phyloP scores from a whole-genome alignment of 371 early-diverging fungal species.

The Mortierella sp. region DNA sequence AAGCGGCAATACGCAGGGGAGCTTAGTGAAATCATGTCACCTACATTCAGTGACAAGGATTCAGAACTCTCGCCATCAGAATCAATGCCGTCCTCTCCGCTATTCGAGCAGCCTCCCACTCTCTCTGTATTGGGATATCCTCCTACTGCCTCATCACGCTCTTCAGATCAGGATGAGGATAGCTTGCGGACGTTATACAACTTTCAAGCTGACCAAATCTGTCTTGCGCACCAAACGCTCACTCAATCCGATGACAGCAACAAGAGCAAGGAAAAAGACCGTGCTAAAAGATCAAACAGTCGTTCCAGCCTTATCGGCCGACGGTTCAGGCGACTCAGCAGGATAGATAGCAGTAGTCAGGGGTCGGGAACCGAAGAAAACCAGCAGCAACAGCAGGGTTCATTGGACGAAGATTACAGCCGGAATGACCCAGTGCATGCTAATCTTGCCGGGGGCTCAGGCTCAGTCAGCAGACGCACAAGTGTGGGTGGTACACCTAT shows the following conservation, averaged over 20 bases:
- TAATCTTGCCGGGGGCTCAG: constrained; percentile 8
- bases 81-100: constrained; percentile 34
- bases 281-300: constrained; percentile 33
- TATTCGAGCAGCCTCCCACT: constrained; percentile 5
- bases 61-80: constrained; percentile 14
- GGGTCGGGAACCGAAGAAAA: constrained; percentile 9
- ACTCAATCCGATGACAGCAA: constrained; percentile 13
- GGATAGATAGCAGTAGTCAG: constrained; percentile 11
- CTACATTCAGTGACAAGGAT: constrained; percentile 28
- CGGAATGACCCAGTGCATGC: constrained; percentile 5
- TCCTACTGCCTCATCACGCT: constrained; percentile 3
- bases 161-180: constrained; percentile 25
- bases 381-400: constrained; percentile 8
- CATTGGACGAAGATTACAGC: constrained; percentile 13
- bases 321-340: constrained; percentile 38
- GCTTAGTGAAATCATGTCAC: constrained; percentile 24
- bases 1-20: constrained; percentile 52
- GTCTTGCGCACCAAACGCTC: constrained; percentile 28
- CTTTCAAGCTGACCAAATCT: constrained; percentile 45
- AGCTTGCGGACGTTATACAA: constrained; percentile 34
- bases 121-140: constrained; percentile 7
- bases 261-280: constrained; percentile 34
- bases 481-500: constrained; percentile 30
- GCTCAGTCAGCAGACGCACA: constrained; percentile 16
- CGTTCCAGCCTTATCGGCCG: constrained; percentile 43